A percentile compares a stretch with the other conserved stretches of the same genome.
Evolutionary conservation across 768 basidiomycete genomes (phyloP).

Genomic region (Leccinum longicurvipes): DNA sequence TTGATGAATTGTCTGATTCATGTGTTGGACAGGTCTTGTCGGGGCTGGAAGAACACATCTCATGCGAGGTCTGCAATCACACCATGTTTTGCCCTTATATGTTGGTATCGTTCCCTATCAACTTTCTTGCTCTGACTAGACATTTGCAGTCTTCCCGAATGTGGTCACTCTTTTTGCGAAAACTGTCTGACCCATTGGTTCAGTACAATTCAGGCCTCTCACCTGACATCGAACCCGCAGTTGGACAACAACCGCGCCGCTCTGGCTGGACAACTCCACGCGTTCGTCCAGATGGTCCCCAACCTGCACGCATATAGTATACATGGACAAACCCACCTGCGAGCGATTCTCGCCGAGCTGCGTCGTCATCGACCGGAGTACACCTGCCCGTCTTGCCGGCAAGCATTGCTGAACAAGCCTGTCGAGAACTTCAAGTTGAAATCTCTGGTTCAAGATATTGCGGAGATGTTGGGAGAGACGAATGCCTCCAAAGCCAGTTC

Average conservation of each 20-base stretch:
- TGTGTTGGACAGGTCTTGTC: slow-evolving; percentile 34
- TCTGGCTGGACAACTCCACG: slow-evolving; percentile 14
- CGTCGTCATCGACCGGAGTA: slow-evolving; percentile 45
- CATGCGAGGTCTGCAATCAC: slow-evolving; percentile 62
- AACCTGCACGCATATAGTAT: slow-evolving; percentile 16
- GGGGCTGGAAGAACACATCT: slow-evolving; percentile 50
- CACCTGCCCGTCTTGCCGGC: slow-evolving; percentile 67
- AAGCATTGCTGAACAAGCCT: slow-evolving; percentile 45
- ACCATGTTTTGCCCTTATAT: slow-evolving; percentile 66
- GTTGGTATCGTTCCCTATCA: slow-evolving; percentile 38
- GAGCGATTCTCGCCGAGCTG: slow-evolving; percentile 17
- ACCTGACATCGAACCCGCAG: slow-evolving; percentile 45
- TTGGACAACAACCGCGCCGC: slow-evolving; percentile 35
- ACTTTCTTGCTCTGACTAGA: background rate
- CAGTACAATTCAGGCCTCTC: slow-evolving; percentile 45
- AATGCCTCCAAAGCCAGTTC: slow-evolving; percentile 30
- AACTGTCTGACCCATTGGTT: slow-evolving; percentile 59
- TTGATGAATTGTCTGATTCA: background rate
- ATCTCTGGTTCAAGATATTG: slow-evolving; percentile 47
- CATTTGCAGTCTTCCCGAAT: slow-evolving; percentile 50
- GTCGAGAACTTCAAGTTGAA: slow-evolving; percentile 63
- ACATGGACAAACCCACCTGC: slow-evolving; percentile 17
- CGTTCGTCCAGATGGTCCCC: slow-evolving; percentile 19
- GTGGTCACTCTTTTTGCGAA: slow-evolving; percentile 63
- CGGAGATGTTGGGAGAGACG: slow-evolving; percentile 45